Conservation (phyloP, 2,329 filamentous ascomycete genomes). For the Aspergillus luchuensis region DNA sequence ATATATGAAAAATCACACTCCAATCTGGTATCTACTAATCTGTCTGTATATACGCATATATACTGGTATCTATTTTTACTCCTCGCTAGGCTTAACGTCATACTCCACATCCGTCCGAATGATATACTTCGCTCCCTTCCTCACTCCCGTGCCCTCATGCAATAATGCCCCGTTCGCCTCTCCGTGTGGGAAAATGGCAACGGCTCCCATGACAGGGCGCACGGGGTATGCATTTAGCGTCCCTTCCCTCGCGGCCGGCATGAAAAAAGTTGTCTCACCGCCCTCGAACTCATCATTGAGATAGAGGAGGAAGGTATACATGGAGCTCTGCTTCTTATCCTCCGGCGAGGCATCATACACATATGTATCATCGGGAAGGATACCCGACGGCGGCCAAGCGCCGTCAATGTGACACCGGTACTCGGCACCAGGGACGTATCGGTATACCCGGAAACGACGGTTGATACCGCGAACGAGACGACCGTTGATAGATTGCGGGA, state of each 20-base stretch:
- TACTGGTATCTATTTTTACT: not conserved
- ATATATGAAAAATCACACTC: no score
- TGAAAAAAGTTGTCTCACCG: slow-evolving; percentile 71
- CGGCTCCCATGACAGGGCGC: slow-evolving; percentile 67
- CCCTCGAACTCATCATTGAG: slow-evolving; percentile 72
- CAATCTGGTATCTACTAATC: not conserved
- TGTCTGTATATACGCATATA: not conserved
- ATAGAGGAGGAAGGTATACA: slow-evolving; percentile 71
- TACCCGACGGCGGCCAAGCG: slow-evolving; percentile 71
- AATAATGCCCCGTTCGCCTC: slow-evolving; percentile 66
- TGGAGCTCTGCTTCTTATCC: slow-evolving; percentile 62
- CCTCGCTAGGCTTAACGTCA: slow-evolving; percentile 50
- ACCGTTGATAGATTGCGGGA: slow-evolving; percentile 59
- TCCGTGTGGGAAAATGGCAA: slow-evolving; percentile 70
- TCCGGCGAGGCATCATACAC: slow-evolving; percentile 67
- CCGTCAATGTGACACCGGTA: slow-evolving; percentile 72
- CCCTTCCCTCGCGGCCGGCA: slow-evolving; percentile 65
- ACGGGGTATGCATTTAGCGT: slow-evolving; percentile 70
- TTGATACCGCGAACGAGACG: slow-evolving; percentile 65
- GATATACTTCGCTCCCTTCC: slow-evolving; percentile 68
- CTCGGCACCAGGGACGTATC: slow-evolving; percentile 72
- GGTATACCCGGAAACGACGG: slow-evolving; percentile 69
- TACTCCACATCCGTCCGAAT: slow-evolving; percentile 73
- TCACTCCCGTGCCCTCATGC: slow-evolving; percentile 71
- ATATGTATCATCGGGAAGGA: slow-evolving; percentile 60